Conservation (phyloP, 106 monocot species). For the Platanthera zijinensis region DNA sequence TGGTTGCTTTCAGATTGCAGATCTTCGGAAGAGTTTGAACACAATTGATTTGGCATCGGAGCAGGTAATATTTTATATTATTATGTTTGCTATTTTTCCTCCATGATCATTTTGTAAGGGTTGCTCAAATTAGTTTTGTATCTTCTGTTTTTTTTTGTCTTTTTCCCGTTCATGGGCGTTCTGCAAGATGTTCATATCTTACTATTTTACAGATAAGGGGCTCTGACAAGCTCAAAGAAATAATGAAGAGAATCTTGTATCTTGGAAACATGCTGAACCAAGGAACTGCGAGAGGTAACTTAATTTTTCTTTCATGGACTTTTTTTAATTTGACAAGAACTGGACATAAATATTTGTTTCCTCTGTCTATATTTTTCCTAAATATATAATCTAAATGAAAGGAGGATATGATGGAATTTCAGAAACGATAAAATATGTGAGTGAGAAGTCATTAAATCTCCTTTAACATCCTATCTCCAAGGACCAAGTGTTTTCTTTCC, state of each 20-base stretch:
- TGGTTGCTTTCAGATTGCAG: constrained; percentile 36
- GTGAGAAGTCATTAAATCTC: background rate
- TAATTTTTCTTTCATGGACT: background rate
- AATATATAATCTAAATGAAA: background rate
- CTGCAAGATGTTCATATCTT: background rate
- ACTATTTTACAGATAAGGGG: constrained; percentile 35
- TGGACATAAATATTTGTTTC: background rate
- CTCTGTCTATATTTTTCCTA: background rate
- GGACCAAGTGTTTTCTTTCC: background rate
- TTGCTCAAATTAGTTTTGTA: too few species aligned
- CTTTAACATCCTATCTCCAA: background rate
- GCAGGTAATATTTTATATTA: constrained; percentile 23
- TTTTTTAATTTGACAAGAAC: background rate
- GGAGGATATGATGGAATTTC: background rate
- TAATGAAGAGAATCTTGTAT: constrained; percentile 66
- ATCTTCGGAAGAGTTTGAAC: constrained; percentile 63
- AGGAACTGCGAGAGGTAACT: constrained; percentile 76
- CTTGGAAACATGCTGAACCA: constrained; percentile 79
- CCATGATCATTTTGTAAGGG: background rate
- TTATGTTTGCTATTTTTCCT: background rate
- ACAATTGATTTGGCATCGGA: constrained; percentile 43
- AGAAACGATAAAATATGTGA: background rate
- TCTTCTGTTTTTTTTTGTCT: too few species aligned
- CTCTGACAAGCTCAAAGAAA: constrained; percentile 65
- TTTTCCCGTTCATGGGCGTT: background rate